These are phyloP conservation scores for Pisolithus orientalis DNA, from an alignment of 768 basidiomycete genomes.

Conservation along the genomic window DNA sequence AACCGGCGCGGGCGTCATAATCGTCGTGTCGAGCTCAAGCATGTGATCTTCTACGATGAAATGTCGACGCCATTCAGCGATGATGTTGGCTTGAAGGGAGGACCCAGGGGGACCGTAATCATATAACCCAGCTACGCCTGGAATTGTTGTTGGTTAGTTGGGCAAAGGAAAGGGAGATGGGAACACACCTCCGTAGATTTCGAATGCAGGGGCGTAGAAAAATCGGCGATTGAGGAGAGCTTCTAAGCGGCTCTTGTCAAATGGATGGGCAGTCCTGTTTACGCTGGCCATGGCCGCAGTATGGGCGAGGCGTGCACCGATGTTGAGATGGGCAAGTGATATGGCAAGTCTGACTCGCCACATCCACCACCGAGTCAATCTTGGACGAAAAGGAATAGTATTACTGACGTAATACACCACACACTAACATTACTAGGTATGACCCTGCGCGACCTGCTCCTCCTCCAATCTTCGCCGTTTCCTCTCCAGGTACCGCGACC, in stretches of 20 bases:
- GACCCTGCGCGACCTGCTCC: not conserved
- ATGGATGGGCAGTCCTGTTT: conserved; percentile 80
- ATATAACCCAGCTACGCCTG: conserved; percentile 95
- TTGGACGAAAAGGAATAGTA: too few species aligned
- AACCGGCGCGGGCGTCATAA: conserved; percentile 92
- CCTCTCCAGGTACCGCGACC: conserved; percentile 67
- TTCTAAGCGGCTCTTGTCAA: conserved; percentile 84
- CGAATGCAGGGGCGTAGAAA: conserved; percentile 97
- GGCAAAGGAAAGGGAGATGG: not conserved
- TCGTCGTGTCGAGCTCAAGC: conserved; percentile 97
- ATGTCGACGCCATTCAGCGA: conserved; percentile 93
- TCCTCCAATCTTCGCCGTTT: conserved; percentile 73
- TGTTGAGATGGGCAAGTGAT: too few species aligned
- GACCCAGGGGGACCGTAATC: conserved; percentile 98
- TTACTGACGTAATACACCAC: too few species aligned
- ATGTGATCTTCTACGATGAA: conserved; percentile 98
- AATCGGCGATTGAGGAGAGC: conserved; percentile 84
- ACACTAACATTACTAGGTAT: too few species aligned
- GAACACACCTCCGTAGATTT: conserved; percentile 90
- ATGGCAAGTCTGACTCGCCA: too few species aligned
- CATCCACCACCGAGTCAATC: too few species aligned
- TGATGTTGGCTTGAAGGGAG: conserved; percentile 92
- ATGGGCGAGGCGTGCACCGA: not conserved
- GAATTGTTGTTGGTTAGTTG: not conserved
- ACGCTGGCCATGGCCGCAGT: conserved; percentile 33